These are phyloP conservation scores for Cyberlindnera subsufficiens DNA, from an alignment of 805 yeast genomes.

Conservation along the genomic window DNA sequence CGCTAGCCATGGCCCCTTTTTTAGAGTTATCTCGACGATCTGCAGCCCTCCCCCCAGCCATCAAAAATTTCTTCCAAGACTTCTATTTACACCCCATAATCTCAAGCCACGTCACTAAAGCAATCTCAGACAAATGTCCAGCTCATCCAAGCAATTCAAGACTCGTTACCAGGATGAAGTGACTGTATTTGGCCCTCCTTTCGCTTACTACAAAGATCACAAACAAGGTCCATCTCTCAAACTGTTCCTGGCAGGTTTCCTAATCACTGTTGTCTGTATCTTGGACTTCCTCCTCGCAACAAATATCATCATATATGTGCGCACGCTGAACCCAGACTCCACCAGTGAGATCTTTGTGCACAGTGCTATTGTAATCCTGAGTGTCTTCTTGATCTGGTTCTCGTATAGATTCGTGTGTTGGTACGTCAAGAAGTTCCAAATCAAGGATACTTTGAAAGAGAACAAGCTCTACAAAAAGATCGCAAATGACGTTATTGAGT, in stretches of 20 bases:
- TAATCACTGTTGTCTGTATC: constrained; percentile 22
- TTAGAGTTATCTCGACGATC: constrained; percentile 2
- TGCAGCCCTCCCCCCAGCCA: not conserved
- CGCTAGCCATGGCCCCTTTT: too few species aligned
- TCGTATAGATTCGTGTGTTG: constrained; percentile 16
- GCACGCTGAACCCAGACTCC: constrained; percentile 25
- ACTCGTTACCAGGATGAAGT: constrained; percentile 9
- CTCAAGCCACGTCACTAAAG: too few species aligned
- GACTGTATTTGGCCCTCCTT: constrained; percentile 22
- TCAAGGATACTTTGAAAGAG: constrained; percentile 12
- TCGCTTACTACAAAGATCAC: constrained; percentile 15
- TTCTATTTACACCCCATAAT: too few species aligned
- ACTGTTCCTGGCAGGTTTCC: constrained; percentile 21
- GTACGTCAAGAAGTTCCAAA: constrained; percentile 15
- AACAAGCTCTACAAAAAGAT: constrained; percentile 19
- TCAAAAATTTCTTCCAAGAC: not conserved
- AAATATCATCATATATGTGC: constrained; percentile 27
- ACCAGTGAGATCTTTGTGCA: constrained; percentile 14
- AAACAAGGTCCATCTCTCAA: constrained; percentile 18
- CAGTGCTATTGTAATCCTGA: constrained; percentile 11
- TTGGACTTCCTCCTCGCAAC: constrained; percentile 29
- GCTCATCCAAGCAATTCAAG: not conserved
- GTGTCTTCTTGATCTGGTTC: constrained; percentile 15
- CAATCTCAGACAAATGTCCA: not conserved
- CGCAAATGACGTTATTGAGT: constrained; percentile 18